phyloP scores from a whole-genome alignment of 257 asterid species.

The Rauvolfia tetraphylla region DNA sequence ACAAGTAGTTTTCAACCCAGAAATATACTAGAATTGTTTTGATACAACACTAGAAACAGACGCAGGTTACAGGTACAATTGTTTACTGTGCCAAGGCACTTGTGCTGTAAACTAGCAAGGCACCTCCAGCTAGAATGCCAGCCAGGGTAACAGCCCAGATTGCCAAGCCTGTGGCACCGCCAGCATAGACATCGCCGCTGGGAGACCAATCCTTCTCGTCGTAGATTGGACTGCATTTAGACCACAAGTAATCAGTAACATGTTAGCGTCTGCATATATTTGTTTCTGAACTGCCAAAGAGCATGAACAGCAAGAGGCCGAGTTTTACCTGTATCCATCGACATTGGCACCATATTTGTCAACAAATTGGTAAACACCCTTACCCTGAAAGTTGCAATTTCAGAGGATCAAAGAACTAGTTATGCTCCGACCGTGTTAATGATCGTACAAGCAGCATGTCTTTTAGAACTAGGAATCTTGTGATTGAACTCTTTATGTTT shows the following conservation, averaged over 20 bases:
- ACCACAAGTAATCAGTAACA: not conserved
- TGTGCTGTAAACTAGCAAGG: slow-evolving; percentile 93
- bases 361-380: slow-evolving; percentile 92
- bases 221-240: slow-evolving; percentile 70
- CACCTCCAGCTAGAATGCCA: slow-evolving; percentile 88
- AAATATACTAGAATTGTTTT: slow-evolving; percentile 8
- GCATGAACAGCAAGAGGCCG: not conserved
- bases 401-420: not conserved
- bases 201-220: slow-evolving; percentile 73
- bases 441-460: not conserved
- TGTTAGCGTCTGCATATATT: not conserved
- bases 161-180: slow-evolving; percentile 87
- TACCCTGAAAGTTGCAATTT: slow-evolving; percentile 54
- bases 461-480: not conserved
- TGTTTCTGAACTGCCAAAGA: not conserved
- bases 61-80: not conserved
- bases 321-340: slow-evolving; percentile 83
- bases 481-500: too few relatives aligned
- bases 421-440: too few relatives aligned
- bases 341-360: slow-evolving; percentile 98
- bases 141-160: slow-evolving; percentile 83
- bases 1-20: not conserved
- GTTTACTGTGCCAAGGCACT: slow-evolving; percentile 85
- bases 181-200: slow-evolving; percentile 82
- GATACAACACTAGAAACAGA: slow-evolving; percentile 12